Conservation (phyloP, 2,329 filamentous ascomycete species). For the Blastomyces parvus region DNA sequence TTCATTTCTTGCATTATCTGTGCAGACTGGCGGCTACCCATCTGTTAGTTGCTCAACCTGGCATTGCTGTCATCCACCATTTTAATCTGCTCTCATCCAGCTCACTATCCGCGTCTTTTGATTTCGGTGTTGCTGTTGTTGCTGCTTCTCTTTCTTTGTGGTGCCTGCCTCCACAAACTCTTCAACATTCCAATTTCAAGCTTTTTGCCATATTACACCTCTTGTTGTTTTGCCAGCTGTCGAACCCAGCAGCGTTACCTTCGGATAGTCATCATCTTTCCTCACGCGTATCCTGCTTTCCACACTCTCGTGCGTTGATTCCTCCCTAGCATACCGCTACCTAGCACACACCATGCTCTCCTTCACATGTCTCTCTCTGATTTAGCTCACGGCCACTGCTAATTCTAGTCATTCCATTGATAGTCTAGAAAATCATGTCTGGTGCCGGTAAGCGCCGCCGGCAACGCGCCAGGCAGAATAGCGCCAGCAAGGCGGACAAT, state of each 20-base stretch:
- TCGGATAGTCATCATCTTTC: background rate
- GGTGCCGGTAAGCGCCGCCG: slow-evolving; percentile 14
- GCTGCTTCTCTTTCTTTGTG: slow-evolving; percentile 1
- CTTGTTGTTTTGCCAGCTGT: slow-evolving; percentile 10
- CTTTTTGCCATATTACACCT: slow-evolving; percentile 16
- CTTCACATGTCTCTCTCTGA: background rate
- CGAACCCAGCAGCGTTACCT: background rate
- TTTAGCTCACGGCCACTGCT: background rate
- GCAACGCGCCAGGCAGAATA: background rate
- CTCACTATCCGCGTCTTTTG: background rate
- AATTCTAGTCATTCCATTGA: background rate
- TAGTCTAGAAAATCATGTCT: slow-evolving; percentile 8
- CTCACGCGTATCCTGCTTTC: background rate
- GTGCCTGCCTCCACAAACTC: slow-evolving; percentile 12
- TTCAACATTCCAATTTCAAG: background rate
- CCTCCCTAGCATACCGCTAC: background rate
- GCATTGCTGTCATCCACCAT: background rate
- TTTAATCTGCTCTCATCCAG: background rate
- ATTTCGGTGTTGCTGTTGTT: background rate
- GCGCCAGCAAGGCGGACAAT: background rate
- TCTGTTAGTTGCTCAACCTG: background rate
- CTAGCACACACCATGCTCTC: background rate
- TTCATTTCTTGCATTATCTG: background rate
- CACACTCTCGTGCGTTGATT: background rate
- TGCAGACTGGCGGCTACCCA: background rate